Evolutionary conservation across 192 early-diverging fungal species (phyloP).

Genomic region (Entomortierella beljakovae): DNA sequence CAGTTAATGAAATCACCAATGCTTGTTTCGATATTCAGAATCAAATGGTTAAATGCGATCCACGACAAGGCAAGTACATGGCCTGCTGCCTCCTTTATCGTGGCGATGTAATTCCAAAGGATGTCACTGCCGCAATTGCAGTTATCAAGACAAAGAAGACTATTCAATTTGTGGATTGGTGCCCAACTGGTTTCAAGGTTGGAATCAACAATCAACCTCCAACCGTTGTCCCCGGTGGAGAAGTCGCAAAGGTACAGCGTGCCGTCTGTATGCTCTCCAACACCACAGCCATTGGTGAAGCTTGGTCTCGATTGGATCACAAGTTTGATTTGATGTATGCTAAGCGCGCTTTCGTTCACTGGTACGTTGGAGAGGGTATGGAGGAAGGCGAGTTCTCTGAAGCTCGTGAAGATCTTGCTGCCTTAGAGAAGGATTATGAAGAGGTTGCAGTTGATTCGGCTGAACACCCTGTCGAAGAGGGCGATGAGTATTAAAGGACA

Average conservation of each 20-base stretch:
- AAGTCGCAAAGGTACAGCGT: conserved; percentile 96
- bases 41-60: conserved; percentile 99
- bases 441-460: conserved; percentile 98
- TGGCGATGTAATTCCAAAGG: conserved; percentile 99
- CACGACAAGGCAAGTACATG: conserved; percentile 99
- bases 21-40: conserved; percentile 98
- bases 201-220: conserved; percentile 98
- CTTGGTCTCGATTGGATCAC: conserved; percentile 98
- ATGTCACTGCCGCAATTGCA: conserved; percentile 90
- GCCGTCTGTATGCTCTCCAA: conserved; percentile 99
- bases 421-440: conserved; percentile 99
- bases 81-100: conserved; percentile 99
- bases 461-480: conserved; percentile 71
- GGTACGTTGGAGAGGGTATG: conserved; percentile 99
- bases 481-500: conserved; percentile 49
- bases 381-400: conserved; percentile 99
- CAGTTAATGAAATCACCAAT: conserved; percentile 95
- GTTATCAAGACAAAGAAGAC: conserved; percentile 96
- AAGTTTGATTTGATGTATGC: conserved; percentile 99
- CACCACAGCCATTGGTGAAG: conserved; percentile 99
- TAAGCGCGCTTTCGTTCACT: conserved; percentile 99
- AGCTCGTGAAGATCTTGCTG: conserved; percentile 99
- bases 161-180: conserved; percentile 99
- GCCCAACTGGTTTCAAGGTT: conserved; percentile 99
- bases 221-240: conserved; percentile 71